A percentile compares a stretch with the other conserved stretches of the same genome.
These are phyloP conservation scores for Cryptococcus deneoformans DNA, from an alignment of 1,284 basidiomycete genomes.

Conservation along the genomic window DNA sequence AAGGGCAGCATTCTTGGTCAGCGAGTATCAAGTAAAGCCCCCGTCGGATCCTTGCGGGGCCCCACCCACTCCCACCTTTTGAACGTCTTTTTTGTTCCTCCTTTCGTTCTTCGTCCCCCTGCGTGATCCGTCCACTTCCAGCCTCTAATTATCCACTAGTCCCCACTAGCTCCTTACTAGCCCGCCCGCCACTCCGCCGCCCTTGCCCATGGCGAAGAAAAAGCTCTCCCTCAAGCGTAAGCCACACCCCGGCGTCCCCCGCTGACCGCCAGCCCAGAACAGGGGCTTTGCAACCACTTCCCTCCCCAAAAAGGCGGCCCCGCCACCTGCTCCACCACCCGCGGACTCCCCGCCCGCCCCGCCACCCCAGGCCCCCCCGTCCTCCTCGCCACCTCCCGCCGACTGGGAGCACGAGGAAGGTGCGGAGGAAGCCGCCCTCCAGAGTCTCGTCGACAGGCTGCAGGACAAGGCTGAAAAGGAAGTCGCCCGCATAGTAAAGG, in stretches of 20 bases:
- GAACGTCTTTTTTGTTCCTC: not conserved
- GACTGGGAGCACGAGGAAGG: slow-evolving; percentile 28
- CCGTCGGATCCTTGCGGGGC: not conserved
- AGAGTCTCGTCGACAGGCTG: slow-evolving; percentile 66
- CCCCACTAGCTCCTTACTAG: too few relatives aligned
- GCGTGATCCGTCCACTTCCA: too few relatives aligned
- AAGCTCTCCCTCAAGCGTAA: slow-evolving; percentile 76
- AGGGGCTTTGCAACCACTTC: slow-evolving; percentile 84
- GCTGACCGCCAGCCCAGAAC: slow-evolving; percentile 32
- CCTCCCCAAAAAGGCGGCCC: not conserved
- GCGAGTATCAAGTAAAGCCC: too few relatives aligned
- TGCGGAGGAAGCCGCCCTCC: slow-evolving; percentile 13
- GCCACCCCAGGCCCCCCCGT: not conserved
- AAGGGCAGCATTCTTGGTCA: too few relatives aligned
- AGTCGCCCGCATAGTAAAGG: slow-evolving; percentile 64
- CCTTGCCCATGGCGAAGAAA: slow-evolving; percentile 69
- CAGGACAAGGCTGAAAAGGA: slow-evolving; percentile 91
- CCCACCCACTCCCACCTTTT: not conserved
- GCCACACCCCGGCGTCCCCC: slow-evolving; percentile 44
- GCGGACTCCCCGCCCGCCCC: not conserved
- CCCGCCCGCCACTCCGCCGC: too few relatives aligned
- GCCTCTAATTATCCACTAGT: too few relatives aligned
- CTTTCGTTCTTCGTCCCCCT: not conserved
- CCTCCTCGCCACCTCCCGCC: not conserved
- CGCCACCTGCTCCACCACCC: too few relatives aligned